phyloP scores from a whole-genome alignment of 208 protist species.

The Leptomonas seymouri region DNA sequence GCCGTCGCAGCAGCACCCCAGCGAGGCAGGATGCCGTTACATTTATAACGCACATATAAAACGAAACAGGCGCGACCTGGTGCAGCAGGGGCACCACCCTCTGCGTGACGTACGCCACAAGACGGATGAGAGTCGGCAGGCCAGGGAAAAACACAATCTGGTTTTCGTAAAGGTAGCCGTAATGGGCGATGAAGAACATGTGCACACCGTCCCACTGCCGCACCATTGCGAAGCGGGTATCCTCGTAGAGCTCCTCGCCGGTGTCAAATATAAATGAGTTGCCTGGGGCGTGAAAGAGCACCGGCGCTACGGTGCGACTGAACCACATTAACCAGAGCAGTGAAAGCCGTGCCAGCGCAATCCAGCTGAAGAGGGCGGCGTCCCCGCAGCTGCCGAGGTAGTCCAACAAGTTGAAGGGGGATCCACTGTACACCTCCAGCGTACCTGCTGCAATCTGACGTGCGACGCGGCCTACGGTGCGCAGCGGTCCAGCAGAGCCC shows the following conservation, averaged over 20 bases:
- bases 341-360: constrained; percentile 42
- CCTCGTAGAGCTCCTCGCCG: constrained; percentile 49
- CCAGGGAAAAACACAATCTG: constrained; percentile 75
- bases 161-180: constrained; percentile 82
- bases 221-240: constrained; percentile 52
- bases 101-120: constrained; percentile 37
- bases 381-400: constrained; percentile 53
- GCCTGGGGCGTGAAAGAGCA: constrained; percentile 33
- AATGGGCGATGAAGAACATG: constrained; percentile 71
- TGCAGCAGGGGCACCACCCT: constrained; percentile 31
- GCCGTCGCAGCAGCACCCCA: constrained; percentile 57
- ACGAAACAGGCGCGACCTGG: constrained; percentile 46
- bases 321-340: constrained; percentile 55
- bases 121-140: constrained; percentile 54
- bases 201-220: constrained; percentile 78
- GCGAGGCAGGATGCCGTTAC: constrained; percentile 34
- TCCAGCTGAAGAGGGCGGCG: constrained; percentile 36
- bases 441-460: background rate
- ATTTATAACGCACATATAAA: constrained; percentile 57
- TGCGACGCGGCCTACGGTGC: background rate
- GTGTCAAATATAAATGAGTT: constrained; percentile 62
- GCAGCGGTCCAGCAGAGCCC: background rate
- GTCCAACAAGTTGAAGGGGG: constrained; percentile 36
- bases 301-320: constrained; percentile 39
- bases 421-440: constrained; percentile 17